A percentile compares a stretch with the other conserved stretches of the same genome.
These are phyloP conservation scores for Hsuehochloa calcarea DNA, from an alignment of 176 grass and related monocot genomes.

Conservation along the genomic window DNA sequence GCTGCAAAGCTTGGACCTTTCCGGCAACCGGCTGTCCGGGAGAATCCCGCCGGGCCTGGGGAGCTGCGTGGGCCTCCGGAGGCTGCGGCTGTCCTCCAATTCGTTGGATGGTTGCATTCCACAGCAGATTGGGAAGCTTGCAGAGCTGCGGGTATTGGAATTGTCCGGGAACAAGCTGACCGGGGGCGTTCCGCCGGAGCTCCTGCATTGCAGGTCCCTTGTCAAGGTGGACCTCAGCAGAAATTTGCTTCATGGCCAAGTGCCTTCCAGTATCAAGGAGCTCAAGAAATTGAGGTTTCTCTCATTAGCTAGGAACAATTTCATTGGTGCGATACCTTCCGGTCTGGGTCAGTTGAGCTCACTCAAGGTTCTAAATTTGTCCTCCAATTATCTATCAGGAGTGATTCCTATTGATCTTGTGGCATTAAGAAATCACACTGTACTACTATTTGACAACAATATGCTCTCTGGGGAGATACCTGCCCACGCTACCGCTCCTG, in stretches of 20 bases:
- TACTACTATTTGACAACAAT: conserved; percentile 62
- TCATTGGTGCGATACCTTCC: conserved; percentile 61
- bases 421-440: conserved; percentile 39
- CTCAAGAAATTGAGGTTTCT: conserved; percentile 58
- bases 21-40: conserved; percentile 58
- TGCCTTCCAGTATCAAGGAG: conserved; percentile 50
- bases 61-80: conserved; percentile 43
- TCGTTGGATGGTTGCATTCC: conserved; percentile 60
- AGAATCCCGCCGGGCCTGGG: conserved; percentile 54
- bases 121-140: conserved; percentile 53
- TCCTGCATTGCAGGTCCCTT: conserved; percentile 56
- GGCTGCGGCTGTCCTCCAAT: conserved; percentile 60
- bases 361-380: conserved; percentile 65
- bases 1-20: conserved; percentile 71
- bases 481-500: neutral
- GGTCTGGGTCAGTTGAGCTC: conserved; percentile 40
- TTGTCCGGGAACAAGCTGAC: conserved; percentile 65
- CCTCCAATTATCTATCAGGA: conserved; percentile 67
- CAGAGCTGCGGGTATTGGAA: conserved; percentile 58
- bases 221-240: conserved; percentile 54
- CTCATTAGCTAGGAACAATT: conserved; percentile 63
- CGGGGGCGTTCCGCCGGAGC: conserved; percentile 56
- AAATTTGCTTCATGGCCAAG: conserved; percentile 48
- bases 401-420: conserved; percentile 52
- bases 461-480: conserved; percentile 38